Percentiles rank a stretch among this genome's conserved stretches.
Evolutionary conservation across 495 filamentous ascomycete genomes (phyloP).

Genomic region (Daldinia bambusicola): DNA sequence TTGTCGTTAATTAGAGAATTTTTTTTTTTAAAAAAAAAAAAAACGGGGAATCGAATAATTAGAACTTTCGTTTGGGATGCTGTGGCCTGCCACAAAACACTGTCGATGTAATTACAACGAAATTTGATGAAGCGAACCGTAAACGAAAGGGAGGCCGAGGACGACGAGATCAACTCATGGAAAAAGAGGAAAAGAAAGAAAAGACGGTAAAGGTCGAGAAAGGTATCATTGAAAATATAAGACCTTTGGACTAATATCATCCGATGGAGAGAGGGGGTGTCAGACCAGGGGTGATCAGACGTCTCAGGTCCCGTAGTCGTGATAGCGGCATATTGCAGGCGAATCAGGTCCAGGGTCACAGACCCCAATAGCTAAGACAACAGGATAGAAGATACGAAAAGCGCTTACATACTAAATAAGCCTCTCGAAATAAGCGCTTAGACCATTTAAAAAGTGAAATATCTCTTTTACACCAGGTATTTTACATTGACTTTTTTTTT

Average conservation of each 20-base stretch:
- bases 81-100: conserved; percentile 38
- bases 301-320: conserved; percentile 28
- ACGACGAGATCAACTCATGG: conserved; percentile 35
- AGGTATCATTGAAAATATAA: conserved; percentile 19
- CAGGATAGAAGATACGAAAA: too few species aligned
- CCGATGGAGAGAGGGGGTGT: conserved; percentile 12
- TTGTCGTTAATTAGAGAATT: conserved; percentile 6
- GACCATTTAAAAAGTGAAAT: too few species aligned
- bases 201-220: conserved; percentile 10
- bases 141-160: conserved; percentile 9
- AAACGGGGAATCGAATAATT: conserved; percentile 10
- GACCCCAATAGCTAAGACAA: neutral
- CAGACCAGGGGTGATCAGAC: conserved; percentile 28
- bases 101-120: conserved; percentile 12
- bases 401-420: too few species aligned
- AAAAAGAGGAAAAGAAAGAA: conserved; percentile 17
- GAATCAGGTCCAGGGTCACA: neutral
- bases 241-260: conserved; percentile 23
- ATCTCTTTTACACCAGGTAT: neutral
- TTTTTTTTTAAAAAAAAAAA: neutral
- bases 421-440: too few species aligned
- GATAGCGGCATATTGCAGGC: conserved; percentile 13
- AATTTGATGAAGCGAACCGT: conserved; percentile 25
- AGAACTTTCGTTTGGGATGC: conserved; percentile 12
- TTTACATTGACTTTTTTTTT: neutral